These are phyloP conservation scores for Lachnellula willkommii DNA, from an alignment of 2,329 filamentous ascomycete species.

Conservation along the genomic window DNA sequence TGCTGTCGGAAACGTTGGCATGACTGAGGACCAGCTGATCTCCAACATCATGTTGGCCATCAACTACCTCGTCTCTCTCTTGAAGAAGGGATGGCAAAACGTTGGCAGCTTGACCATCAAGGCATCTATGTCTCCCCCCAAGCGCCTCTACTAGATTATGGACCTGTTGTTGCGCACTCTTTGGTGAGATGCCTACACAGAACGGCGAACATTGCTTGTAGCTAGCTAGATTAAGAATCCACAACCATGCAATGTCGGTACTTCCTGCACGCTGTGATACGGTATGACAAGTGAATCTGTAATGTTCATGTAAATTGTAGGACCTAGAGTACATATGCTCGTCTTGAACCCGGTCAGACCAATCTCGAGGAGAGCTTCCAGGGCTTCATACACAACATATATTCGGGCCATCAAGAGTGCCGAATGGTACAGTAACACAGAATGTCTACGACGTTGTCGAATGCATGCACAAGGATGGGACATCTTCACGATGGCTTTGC, in stretches of 20 bases:
- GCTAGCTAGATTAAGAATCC: constrained; percentile 24
- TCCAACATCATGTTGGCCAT: constrained; percentile 99
- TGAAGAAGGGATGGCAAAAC: constrained; percentile 99
- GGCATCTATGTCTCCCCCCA: constrained; percentile 98
- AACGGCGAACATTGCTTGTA: constrained; percentile 16
- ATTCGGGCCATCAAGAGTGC: too few species aligned
- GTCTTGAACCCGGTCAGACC: too few species aligned
- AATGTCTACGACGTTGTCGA: too few species aligned
- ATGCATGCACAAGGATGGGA: too few species aligned
- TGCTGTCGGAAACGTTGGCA: constrained; percentile 96
- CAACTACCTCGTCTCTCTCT: constrained; percentile 98
- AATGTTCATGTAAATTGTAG: background rate
- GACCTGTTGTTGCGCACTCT: constrained; percentile 21
- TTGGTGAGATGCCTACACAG: constrained; percentile 24
- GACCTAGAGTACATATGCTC: too few species aligned
- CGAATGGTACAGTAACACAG: too few species aligned
- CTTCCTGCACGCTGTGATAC: background rate
- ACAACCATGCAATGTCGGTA: constrained; percentile 14
- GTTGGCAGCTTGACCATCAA: constrained; percentile 99
- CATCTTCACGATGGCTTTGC: too few species aligned
- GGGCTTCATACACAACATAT: too few species aligned
- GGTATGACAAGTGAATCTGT: background rate
- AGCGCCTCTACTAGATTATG: constrained; percentile 83
- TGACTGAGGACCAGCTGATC: constrained; percentile 93
- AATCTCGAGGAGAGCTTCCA: too few species aligned